Evolutionary conservation across 176 grass and related monocot species (phyloP), one percentile per base, ranked within the genome.

Genomic region (Musa schizocarpa): DNA sequence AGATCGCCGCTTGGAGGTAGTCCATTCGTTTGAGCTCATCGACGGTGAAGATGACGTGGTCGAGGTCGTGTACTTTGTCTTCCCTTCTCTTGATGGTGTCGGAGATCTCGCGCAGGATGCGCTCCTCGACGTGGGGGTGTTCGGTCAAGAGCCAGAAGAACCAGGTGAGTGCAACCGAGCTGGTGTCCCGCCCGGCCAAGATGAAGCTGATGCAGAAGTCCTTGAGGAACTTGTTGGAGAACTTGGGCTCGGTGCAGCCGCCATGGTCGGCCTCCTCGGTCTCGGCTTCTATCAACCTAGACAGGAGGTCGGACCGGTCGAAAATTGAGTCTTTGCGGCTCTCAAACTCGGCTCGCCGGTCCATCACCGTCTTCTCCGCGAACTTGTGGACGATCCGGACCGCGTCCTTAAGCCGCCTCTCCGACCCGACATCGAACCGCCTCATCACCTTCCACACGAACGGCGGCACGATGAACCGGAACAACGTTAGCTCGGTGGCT

Each of bases 181-280:
- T 92, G 48, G 93, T 97, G 83, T 97, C 93, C 10, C 93, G 93
- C 1, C 93, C 93, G 2, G 93, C 93, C 14, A 97, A 85, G 72
- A 97, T 97, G 83, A 97, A 92, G 82, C 93, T 93, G 85, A 92
- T 85, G 77, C 93, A 97, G 80, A 97, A 88, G 86, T 97, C 93
- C 3, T 89, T 85, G 12, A 97, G 83, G 76, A 97, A 86, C 72
- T 81, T 87, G 74, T 97, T 77, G 7, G 90, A 92, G 79, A 86
- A 92, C 9, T 65, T 82, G 55, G 20, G 11, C 14, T 51, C n/a
- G 0, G 65, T 9, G 48, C 12, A 5, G 0, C 9, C 22, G 9
- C 3, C 24, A 13, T 16, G 3, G 24, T 13, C 25, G 17, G 20
- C 57, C 0, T 6, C 16, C 8, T 7, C 57, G 57, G 13, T 17